These are phyloP conservation scores for Apostasia ramifera DNA, from an alignment of 106 monocot species.

Conservation along the genomic window DNA sequence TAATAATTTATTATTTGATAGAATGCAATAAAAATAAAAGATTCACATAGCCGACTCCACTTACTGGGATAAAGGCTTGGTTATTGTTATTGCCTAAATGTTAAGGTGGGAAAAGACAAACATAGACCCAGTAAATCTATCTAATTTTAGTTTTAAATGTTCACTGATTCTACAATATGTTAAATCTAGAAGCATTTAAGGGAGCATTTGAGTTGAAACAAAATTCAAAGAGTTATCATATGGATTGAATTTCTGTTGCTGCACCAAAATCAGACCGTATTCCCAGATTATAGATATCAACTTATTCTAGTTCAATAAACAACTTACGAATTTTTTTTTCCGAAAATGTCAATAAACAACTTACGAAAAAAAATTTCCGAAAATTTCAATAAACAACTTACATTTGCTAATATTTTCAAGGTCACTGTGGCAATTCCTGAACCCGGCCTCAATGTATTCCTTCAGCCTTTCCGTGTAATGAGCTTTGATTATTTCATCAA, in stretches of 20 bases:
- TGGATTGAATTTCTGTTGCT: neutral
- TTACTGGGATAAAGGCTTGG: too few species aligned
- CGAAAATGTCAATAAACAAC: too few species aligned
- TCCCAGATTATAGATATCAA: neutral
- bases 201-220: neutral
- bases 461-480: conserved; percentile 46
- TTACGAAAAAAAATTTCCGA: too few species aligned
- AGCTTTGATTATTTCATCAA: conserved; percentile 32
- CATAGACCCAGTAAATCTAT: neutral
- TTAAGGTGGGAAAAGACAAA: neutral
- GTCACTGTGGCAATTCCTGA: conserved; percentile 16
- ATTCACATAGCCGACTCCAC: too few species aligned
- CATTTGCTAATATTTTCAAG: conserved; percentile 44
- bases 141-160: neutral
- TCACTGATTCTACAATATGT: neutral
- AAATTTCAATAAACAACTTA: conserved; percentile 14
- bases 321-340: neutral
- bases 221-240: neutral
- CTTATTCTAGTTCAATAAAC: neutral
- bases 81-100: neutral
- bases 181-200: neutral
- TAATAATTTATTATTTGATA: too few species aligned
- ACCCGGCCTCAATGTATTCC: conserved; percentile 55
- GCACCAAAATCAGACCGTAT: too few species aligned
- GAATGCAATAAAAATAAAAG: neutral